Evolutionary conservation across 2,329 filamentous ascomycete genomes (phyloP).

Genomic region (Diaporthe sp.): DNA sequence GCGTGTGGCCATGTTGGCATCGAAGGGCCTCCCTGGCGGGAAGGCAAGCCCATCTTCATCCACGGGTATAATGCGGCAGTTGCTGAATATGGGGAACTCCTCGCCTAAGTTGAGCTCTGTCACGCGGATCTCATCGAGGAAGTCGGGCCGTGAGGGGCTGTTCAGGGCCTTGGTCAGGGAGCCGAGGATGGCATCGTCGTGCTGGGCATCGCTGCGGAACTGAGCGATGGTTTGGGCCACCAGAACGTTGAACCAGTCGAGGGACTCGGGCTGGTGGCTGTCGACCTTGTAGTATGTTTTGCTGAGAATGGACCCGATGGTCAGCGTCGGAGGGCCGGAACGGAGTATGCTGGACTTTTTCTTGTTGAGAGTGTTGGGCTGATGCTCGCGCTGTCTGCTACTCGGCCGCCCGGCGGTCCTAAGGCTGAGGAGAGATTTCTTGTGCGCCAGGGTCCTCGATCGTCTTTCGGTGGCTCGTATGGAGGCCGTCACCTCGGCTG

Average conservation of each 20-base stretch:
- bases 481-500: slow-evolving; percentile 83
- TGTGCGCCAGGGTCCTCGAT: slow-evolving; percentile 81
- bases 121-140: slow-evolving; percentile 92
- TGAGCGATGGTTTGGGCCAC: slow-evolving; percentile 97
- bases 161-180: slow-evolving; percentile 90
- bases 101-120: slow-evolving; percentile 95
- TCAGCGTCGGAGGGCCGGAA: slow-evolving; percentile 77
- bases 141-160: slow-evolving; percentile 87
- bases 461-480: slow-evolving; percentile 81
- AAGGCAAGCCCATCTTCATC: slow-evolving; percentile 80
- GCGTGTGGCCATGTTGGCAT: slow-evolving; percentile 65
- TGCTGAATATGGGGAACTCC: slow-evolving; percentile 98
- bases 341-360: slow-evolving; percentile 82
- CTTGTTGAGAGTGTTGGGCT: slow-evolving; percentile 61
- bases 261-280: slow-evolving; percentile 93
- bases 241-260: slow-evolving; percentile 99
- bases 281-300: slow-evolving; percentile 99
- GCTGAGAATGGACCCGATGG: slow-evolving; percentile 92
- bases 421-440: slow-evolving; percentile 78
- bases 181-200: slow-evolving; percentile 89
- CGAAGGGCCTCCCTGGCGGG: slow-evolving; percentile 64
- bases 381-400: slow-evolving; percentile 53
- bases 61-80: slow-evolving; percentile 94
- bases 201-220: slow-evolving; percentile 90
- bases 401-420: slow-evolving; percentile 57